Conservation (phyloP, 768 basidiomycete genomes). For the Rhodotorula sphaerocarpa region DNA sequence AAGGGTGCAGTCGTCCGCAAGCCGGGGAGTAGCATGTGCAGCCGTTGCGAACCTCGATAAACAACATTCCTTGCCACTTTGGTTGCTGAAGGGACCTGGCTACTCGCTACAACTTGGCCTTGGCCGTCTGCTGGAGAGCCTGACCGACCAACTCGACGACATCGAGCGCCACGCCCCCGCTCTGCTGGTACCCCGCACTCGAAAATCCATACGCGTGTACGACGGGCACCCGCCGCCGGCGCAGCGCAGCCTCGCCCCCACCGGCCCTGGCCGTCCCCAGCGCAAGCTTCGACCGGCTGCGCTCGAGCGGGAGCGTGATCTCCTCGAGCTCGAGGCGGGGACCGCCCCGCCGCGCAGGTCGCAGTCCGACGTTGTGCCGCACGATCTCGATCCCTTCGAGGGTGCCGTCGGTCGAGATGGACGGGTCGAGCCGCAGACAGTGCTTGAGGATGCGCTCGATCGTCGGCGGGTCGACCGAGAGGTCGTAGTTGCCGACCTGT, state of each 20-base stretch:
- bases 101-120: slow-evolving; percentile 9
- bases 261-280: background rate
- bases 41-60: too few species aligned
- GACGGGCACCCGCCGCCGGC: slow-evolving; percentile 2
- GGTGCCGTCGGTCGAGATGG: slow-evolving; percentile 34
- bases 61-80: too few species aligned
- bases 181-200: slow-evolving; percentile 32
- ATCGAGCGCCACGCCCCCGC: slow-evolving; percentile 27
- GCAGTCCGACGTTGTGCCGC: slow-evolving; percentile 54
- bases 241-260: background rate
- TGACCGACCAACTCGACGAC: slow-evolving; percentile 22
- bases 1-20: too few species aligned
- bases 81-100: too few species aligned
- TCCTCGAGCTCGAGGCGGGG: slow-evolving; percentile 53
- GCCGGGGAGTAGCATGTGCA: too few species aligned
- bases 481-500: slow-evolving; percentile 50
- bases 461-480: slow-evolving; percentile 47
- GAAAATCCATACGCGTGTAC: slow-evolving; percentile 32
- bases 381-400: slow-evolving; percentile 48
- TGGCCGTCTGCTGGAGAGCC: background rate
- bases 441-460: slow-evolving; percentile 50
- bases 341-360: slow-evolving; percentile 55
- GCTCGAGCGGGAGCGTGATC: slow-evolving; percentile 38
- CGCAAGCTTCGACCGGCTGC: background rate
- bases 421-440: slow-evolving; percentile 47